phyloP scores from a whole-genome alignment of 2,329 filamentous ascomycete genomes.

The Ascochyta fabae region DNA sequence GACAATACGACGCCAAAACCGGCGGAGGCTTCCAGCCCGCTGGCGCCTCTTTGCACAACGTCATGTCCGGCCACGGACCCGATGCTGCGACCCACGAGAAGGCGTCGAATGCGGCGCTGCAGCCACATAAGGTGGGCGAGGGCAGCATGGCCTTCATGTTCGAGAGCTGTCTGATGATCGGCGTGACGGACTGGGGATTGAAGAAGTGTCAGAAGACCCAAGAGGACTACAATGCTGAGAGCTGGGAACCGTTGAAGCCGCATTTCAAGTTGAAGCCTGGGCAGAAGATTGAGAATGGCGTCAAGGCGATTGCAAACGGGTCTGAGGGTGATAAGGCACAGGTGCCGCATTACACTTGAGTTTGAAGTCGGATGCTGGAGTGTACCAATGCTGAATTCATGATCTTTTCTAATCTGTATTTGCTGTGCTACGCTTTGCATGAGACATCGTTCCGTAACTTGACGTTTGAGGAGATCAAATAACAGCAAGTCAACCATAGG shows the following conservation, averaged over 20 bases:
- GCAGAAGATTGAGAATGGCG: conserved; percentile 38
- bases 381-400: background rate
- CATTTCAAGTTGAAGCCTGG: conserved; percentile 49
- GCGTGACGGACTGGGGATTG: conserved; percentile 74
- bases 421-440: background rate
- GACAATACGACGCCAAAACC: conserved; percentile 67
- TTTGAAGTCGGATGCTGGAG: background rate
- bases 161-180: conserved; percentile 71
- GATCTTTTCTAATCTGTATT: background rate
- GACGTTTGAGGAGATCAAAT: too few species aligned
- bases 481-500: too few species aligned
- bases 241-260: conserved; percentile 68
- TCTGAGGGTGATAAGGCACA: conserved; percentile 30
- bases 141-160: conserved; percentile 74
- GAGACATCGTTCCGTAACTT: too few species aligned
- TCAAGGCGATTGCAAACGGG: conserved; percentile 21
- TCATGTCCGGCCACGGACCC: conserved; percentile 75
- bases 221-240: conserved; percentile 78
- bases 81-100: conserved; percentile 66
- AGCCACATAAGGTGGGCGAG: conserved; percentile 66
- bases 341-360: conserved; percentile 34
- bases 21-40: conserved; percentile 66
- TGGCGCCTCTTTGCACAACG: conserved; percentile 71
- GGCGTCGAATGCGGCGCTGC: conserved; percentile 61
- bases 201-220: conserved; percentile 74